Base-by-base conservation (phyloP, 1,139 yeast genomes). In the Yamadazyma atlantica region DNA sequence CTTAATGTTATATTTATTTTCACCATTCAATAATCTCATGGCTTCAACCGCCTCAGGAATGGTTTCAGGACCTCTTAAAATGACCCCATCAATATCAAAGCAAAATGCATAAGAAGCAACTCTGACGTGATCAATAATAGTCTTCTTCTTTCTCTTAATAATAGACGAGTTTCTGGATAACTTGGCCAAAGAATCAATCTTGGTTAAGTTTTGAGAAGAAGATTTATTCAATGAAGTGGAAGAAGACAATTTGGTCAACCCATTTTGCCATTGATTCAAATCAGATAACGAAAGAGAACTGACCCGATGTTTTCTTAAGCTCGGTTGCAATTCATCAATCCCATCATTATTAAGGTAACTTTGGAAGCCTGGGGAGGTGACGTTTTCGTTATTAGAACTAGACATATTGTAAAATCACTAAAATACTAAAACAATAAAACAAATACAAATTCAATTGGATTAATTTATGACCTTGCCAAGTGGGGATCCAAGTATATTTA, bases 41-140 rank as follows among this genome's bases (percentile, higher is more conserved):
- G 95, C 95, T 44, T 81, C 77, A 16, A 73, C 74, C 1, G 92
- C 92, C 53, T 82, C 80, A 0, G 90, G 89, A 38, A 85, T 82
- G 15, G 90, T 83, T 39, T 83, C 77, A 2, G 92, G 89, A 12
- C 94, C 94, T 45, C 85, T 70, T 47, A 85, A 80, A 34, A 85
- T 75, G 31, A 85, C 95, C 33, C 95, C 95, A 55, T 85, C 95
- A 39, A 85, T 86, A 64, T 85, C 95, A 55, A 85, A 86, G 35
- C 94, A 89, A 65, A 85, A 85, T 1, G 95, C 94, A 56, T 85
- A 85, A 10, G 87, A 80, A 4, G 92, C 92, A 35, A 85, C 81
- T 57, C 89, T 69, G 30, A 65, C 75, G 55, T 83, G 89, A 55
- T 82, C 85, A 49, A 82, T 71, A 14, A 78, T 73, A 2, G 61